Evolutionary conservation across 768 basidiomycete genomes (phyloP), one percentile per base, ranked within the genome.

Genomic region (Phanerochaete carnosa): DNA sequence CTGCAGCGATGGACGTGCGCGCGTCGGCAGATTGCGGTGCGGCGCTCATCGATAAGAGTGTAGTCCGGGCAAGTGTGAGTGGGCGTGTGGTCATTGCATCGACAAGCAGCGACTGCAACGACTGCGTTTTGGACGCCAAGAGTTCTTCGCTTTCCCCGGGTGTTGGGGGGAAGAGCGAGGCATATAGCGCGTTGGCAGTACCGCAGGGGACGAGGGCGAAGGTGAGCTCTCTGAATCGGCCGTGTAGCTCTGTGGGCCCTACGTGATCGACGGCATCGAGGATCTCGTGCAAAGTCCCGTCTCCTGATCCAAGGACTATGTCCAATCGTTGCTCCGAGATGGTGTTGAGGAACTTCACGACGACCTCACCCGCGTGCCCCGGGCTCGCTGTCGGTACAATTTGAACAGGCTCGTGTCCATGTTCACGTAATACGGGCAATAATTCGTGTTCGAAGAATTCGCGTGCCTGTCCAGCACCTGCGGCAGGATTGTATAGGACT

Each of bases 171-270:
- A 90, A 95, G 29, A 94, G 74, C 7, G 91, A 87, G 6, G 84
- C 79, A 73, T 89, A 95, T 33, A 97, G 79, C 0, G 96, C 96
- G 71, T 98, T 98, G 45, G 94, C 95, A n/a, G 94, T 96, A 26
- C 94, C 94, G 53, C 83, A 83, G 3, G 94, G 93, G 46, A 91
- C 75, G 52, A 76, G 80, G 19, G 76, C 84, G 62, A 88, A 76
- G 33, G 67, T 68, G 58, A 87, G 65, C 51, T 67, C 51, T 2
- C 37, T 53, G 32, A 49, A 49, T 9, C 57, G 53, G 33, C 49
- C 30, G 28, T 62, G 57, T 19, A 58, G 50, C n/a, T 23, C 29
- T 33, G 51, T 33, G 30, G 51, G 30, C n/a, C 64, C 52, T 3
- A 58, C 33, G 22, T 46, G 51, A 35, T 63, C 59, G 22, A 92